A percentile compares a stretch with the other conserved stretches of the same genome.
These are phyloP conservation scores for Fusarium sp. DNA, from an alignment of 2,329 filamentous ascomycete species.

Conservation along the genomic window DNA sequence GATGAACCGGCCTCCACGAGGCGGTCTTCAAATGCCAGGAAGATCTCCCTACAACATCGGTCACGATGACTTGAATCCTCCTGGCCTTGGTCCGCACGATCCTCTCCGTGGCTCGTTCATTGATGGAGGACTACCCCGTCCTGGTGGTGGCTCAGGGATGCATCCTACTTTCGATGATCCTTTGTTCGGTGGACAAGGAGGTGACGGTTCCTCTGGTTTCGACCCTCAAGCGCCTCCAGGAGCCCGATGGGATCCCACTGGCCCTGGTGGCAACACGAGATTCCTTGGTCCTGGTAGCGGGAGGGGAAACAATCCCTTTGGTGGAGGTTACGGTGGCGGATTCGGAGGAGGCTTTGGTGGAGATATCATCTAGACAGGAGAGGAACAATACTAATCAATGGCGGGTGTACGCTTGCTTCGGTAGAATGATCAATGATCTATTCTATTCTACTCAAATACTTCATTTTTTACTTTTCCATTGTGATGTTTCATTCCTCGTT, in stretches of 20 bases:
- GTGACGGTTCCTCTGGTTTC: constrained; percentile 45
- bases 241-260: constrained; percentile 89
- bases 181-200: constrained; percentile 67
- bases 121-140: constrained; percentile 66
- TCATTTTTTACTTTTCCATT: not conserved
- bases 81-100: constrained; percentile 85
- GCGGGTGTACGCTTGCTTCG: constrained; percentile 7
- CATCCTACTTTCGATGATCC: constrained; percentile 95
- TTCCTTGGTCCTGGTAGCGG: constrained; percentile 56
- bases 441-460: not conserved
- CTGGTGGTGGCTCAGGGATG: constrained; percentile 81
- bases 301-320: constrained; percentile 51
- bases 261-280: constrained; percentile 67
- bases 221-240: constrained; percentile 84
- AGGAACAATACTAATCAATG: not conserved
- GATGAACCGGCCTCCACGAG: constrained; percentile 68
- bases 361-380: constrained; percentile 39
- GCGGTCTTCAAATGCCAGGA: constrained; percentile 49
- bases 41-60: constrained; percentile 76
- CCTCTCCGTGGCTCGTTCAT: constrained; percentile 76
- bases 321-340: constrained; percentile 50
- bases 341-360: constrained; percentile 42
- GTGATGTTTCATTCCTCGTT: not conserved
- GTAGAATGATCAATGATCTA: constrained; percentile 15
- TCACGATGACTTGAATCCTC: constrained; percentile 87